Evolutionary conservation across 169 alveolate genomes (phyloP), one percentile per base, ranked within the genome.

Genomic region (Plasmodium malariae): DNA sequence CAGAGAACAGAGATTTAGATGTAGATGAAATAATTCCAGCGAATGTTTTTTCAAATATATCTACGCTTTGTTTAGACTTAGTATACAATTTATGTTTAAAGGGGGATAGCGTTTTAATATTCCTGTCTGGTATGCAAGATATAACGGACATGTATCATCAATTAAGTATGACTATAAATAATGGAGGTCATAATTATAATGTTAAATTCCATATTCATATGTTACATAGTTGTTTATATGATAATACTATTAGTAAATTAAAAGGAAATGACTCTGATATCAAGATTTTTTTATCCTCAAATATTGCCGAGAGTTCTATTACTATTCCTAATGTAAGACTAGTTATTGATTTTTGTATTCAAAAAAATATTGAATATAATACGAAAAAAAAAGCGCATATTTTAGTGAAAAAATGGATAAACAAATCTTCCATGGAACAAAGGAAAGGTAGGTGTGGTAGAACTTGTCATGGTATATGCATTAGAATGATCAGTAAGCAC

Each of bases 381-480:
- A 19, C 70, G 0, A 43, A 74, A 14, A 74, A 63, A 55, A 74
- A 32, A n/a, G 88, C 88, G 1, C 73, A 74, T 48, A 55, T 74
- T 1, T 37, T 74, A 24, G 69, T 48, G 3, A 74, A 74, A 28
- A 74, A 74, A 6, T 74, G 88, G 88, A 57, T 57, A 17, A 74
- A 74, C 30, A 74, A 74, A 30, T 74, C 88, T 1, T 74, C 88
- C 32, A 74, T 74, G 88, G 88, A 74, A 37, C 88, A 74, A 26
- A 54, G 88, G 17, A 74, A 74, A 65, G 88, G 88, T 0, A 74
- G 88, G 9, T 74, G 88, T 37, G 88, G 88, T 7, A 37, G 88
- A 32, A 74, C 88, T 0, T 74, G 88, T 37, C 88, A 74, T 74
- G 88, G 88, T 3, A 74, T 74, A 3, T 74, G 88, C 65, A 74